Evolutionary conservation across 2,329 filamentous ascomycete species (phyloP).

Genomic region (Blastomyces silverae): DNA sequence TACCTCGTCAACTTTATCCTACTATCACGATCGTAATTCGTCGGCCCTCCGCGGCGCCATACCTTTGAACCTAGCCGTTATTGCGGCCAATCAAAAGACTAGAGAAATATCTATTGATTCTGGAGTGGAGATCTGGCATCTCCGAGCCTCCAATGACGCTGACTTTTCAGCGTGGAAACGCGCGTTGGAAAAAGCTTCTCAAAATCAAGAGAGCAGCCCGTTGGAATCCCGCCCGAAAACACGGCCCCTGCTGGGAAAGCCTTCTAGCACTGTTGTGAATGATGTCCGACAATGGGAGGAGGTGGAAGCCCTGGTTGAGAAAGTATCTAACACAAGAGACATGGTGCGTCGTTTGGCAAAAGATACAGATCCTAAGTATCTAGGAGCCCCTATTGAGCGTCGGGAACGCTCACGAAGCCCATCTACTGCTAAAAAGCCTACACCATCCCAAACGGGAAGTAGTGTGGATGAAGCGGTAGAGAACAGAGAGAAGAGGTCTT

Average conservation of each 20-base stretch:
- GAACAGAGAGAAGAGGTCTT: slow-evolving; percentile 58
- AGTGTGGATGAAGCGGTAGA: slow-evolving; percentile 31
- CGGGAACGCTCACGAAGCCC: slow-evolving; percentile 34
- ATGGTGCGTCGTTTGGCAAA: slow-evolving; percentile 78
- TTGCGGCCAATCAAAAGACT: slow-evolving; percentile 79
- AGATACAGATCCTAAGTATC: slow-evolving; percentile 65
- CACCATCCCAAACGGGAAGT: slow-evolving; percentile 27
- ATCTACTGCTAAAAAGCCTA: slow-evolving; percentile 13
- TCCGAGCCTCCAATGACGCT: slow-evolving; percentile 71
- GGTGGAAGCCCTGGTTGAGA: slow-evolving; percentile 76
- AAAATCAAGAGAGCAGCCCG: slow-evolving; percentile 35
- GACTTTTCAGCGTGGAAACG: slow-evolving; percentile 85
- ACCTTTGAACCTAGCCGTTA: slow-evolving; percentile 80
- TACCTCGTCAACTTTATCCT: slow-evolving; percentile 86
- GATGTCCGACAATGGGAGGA: slow-evolving; percentile 82
- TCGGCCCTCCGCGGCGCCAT: slow-evolving; percentile 88
- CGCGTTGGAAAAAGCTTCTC: slow-evolving; percentile 75
- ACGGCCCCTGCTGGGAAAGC: slow-evolving; percentile 29
- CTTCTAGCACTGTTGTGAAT: slow-evolving; percentile 35
- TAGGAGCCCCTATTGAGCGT: slow-evolving; percentile 23
- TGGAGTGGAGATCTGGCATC: slow-evolving; percentile 93
- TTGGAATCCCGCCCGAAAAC: slow-evolving; percentile 27
- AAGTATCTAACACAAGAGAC: slow-evolving; percentile 80
- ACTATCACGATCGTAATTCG: slow-evolving; percentile 91
- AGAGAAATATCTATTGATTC: slow-evolving; percentile 95